Percentiles rank a stretch among this genome's conserved stretches.
Conservation (phyloP, 805 yeast species). For the Ogataea pignaliae region DNA sequence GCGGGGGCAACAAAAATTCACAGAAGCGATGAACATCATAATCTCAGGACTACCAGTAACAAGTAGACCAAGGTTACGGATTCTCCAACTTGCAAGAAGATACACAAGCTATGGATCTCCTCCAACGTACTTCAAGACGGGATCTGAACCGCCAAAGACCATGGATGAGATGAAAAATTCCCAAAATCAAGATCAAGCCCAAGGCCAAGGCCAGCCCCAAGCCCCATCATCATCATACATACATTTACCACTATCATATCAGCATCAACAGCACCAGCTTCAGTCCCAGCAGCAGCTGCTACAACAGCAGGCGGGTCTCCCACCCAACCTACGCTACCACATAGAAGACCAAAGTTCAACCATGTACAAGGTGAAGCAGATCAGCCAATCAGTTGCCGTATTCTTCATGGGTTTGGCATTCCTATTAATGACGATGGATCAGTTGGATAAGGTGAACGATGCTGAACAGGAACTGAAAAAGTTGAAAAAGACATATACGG, state of each 20-base stretch:
- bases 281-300: no score
- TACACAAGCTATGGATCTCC: slow-evolving; percentile 8
- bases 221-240: slow-evolving; percentile 1
- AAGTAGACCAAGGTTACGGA: no score
- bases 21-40: no score
- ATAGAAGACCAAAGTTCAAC: slow-evolving; percentile 2
- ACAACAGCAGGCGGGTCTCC: no score
- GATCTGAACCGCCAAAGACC: slow-evolving; percentile 28
- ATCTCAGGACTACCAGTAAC: no score
- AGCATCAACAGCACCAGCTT: neutral
- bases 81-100: neutral
- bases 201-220: no score
- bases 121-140: slow-evolving; percentile 23
- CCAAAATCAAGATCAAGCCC: neutral
- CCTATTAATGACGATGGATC: neutral
- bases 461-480: slow-evolving; percentile 19
- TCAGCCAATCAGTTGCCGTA: slow-evolving; percentile 11
- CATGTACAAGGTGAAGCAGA: slow-evolving; percentile 3
- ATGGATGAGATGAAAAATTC: slow-evolving; percentile 14
- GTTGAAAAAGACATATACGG: slow-evolving; percentile 25
- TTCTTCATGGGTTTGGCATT: slow-evolving; percentile 1
- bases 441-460: slow-evolving; percentile 3
- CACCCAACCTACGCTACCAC: no score
- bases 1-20: no score
- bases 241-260: no score